Base-by-base conservation (phyloP, 805 yeast genomes). In the Cyberlindnera lachancei region DNA sequence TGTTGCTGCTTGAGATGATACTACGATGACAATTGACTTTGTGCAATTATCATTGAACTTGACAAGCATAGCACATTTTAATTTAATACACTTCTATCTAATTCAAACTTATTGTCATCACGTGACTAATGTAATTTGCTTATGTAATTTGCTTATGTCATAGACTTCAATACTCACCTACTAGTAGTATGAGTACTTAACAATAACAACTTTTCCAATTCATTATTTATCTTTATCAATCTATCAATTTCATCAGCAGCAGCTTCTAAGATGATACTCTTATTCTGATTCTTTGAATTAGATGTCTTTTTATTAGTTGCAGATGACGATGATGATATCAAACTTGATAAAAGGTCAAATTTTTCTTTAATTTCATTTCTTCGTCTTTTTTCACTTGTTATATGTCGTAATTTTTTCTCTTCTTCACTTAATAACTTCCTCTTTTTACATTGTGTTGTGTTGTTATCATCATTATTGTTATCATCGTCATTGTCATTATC, bases 351-450 rank as follows among this genome's bases (percentile, higher is more conserved):
- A 7, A 36, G 30, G 14, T 42, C 48, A 25, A 48, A 47, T 3
- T 53, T 41, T 3, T 44, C 46, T 24, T 52, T 52, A 15, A 52
- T 50, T 25, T 41, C 17, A 3, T 36, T 40, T 19, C 56, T 30
- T 23, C 56, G 36, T 29, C 41, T 38, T 27, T 50, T 48, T 27
- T 52, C 56, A 38, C 53, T 48, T 8, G 48, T 40, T 1, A 40
- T 45, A 22, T 52, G 56, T 21, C 48, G 50, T 7, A 26, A 15
- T 25, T 50, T 50, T 34, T 52, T 52, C 25, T 52, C 44, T 8
- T 48, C 53, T 12, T 48, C 54, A 2, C 50, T 37, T 1, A 52
- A 34, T 2, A 42, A 23, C 18, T 41, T 45, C 14, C 47, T 30
- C 16, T 37, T 46, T 27, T 48, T 50, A 12, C 39, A 18, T 21